Evolutionary conservation across 1,139 yeast species (phyloP).

Genomic region (Suhomyces bribrorum): DNA sequence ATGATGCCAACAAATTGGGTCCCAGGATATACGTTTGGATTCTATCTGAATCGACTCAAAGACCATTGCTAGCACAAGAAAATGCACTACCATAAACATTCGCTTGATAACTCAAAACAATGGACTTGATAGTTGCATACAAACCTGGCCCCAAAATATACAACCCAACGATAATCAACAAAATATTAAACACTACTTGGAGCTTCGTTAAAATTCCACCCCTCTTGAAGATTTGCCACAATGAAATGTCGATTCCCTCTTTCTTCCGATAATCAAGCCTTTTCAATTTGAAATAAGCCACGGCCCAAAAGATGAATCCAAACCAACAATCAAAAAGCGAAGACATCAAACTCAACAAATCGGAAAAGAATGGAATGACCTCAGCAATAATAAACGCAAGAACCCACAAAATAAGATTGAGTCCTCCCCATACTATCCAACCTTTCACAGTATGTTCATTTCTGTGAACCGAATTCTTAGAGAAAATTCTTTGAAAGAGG

Average conservation of each 20-base stretch:
- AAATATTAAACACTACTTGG: constrained; percentile 36
- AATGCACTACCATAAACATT: constrained; percentile 53
- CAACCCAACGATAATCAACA: constrained; percentile 47
- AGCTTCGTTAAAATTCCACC: constrained; percentile 26
- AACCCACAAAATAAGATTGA: constrained; percentile 50
- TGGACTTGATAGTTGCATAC: constrained; percentile 56
- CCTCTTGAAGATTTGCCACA: constrained; percentile 20
- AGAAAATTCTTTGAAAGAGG: constrained; percentile 47
- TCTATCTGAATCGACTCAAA: too few relatives aligned
- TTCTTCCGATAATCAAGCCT: constrained; percentile 18
- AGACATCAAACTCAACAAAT: constrained; percentile 59
- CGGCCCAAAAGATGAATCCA: constrained; percentile 68
- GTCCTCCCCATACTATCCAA: constrained; percentile 53
- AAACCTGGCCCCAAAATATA: constrained; percentile 62
- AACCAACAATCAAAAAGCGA: constrained; percentile 67
- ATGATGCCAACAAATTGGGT: too few relatives aligned
- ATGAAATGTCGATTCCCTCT: constrained; percentile 12
- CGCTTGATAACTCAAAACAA: constrained; percentile 48
- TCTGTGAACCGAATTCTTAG: constrained; percentile 43
- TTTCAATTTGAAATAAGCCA: constrained; percentile 52
- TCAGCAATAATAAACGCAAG: constrained; percentile 59
- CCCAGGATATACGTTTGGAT: too few relatives aligned
- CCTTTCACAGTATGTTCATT: constrained; percentile 51
- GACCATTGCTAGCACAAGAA: constrained; percentile 50
- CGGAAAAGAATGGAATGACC: constrained; percentile 64